Evolutionary conservation across 371 early-diverging fungal genomes (phyloP).

Genomic region (Rhizopus sp.): DNA sequence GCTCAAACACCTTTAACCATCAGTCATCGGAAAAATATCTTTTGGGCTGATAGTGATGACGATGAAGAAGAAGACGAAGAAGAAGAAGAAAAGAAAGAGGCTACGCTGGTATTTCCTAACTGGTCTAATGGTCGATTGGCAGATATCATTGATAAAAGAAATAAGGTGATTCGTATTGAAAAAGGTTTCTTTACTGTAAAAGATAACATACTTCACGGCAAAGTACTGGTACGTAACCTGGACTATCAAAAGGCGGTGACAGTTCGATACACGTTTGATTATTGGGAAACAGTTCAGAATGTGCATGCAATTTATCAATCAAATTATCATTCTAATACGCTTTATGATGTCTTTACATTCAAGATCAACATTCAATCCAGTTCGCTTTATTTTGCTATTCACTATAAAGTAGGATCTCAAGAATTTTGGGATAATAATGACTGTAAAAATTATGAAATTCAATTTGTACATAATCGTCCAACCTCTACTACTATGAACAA

Average conservation of each 20-base stretch:
- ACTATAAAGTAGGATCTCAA: conserved; percentile 31
- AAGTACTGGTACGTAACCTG: conserved; percentile 69
- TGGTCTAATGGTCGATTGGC: conserved; percentile 20
- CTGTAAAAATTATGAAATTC: conserved; percentile 24
- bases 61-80: conserved; percentile 24
- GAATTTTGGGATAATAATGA: conserved; percentile 31
- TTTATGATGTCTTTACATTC: conserved; percentile 24
- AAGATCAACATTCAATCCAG: conserved; percentile 30
- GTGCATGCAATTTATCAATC: conserved; percentile 15
- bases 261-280: conserved; percentile 66
- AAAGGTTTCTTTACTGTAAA: conserved; percentile 12
- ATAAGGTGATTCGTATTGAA: conserved; percentile 22
- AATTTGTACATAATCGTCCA: not conserved
- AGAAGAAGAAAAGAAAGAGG: not conserved
- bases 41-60: conserved; percentile 17
- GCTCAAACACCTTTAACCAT: conserved; percentile 27
- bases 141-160: conserved; percentile 28
- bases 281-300: conserved; percentile 57
- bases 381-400: conserved; percentile 38
- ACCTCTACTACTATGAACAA: not conserved
- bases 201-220: conserved; percentile 31
- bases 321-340: conserved; percentile 8
- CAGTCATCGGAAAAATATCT: conserved; percentile 13
- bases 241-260: conserved; percentile 69
- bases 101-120: conserved; percentile 12